phyloP scores from a whole-genome alignment of 306 rosid species.

The Gillenia trifoliata region DNA sequence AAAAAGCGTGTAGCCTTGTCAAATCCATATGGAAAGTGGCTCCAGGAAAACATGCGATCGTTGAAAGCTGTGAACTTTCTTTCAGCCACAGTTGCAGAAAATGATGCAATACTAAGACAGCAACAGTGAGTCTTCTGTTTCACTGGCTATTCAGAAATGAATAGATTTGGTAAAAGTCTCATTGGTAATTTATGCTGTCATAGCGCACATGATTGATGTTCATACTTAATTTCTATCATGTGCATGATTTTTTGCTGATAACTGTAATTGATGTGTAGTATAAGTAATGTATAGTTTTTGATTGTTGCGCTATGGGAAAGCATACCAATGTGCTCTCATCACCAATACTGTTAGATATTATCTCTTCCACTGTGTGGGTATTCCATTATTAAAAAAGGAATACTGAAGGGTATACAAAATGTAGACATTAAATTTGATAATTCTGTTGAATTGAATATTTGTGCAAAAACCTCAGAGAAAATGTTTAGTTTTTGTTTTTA shows the following conservation, averaged over 20 bases:
- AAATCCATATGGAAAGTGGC: slow-evolving; percentile 88
- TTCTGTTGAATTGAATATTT: background rate
- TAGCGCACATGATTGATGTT: background rate
- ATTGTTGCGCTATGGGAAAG: background rate
- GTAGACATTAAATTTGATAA: background rate
- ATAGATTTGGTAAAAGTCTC: background rate
- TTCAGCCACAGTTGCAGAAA: slow-evolving; percentile 68
- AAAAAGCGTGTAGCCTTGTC: slow-evolving; percentile 85
- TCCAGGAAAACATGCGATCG: slow-evolving; percentile 71
- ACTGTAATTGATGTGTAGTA: background rate
- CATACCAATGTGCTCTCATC: background rate
- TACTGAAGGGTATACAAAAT: background rate
- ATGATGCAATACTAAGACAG: slow-evolving; percentile 68
- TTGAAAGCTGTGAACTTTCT: slow-evolving; percentile 73
- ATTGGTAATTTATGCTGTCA: background rate
- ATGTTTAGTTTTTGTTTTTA: background rate
- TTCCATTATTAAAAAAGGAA: background rate
- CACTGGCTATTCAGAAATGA: background rate
- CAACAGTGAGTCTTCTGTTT: slow-evolving; percentile 80
- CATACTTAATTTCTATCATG: background rate
- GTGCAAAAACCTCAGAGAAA: background rate
- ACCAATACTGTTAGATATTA: background rate
- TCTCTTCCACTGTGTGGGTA: background rate
- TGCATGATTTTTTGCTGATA: background rate
- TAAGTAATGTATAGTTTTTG: background rate